Base-by-base conservation (phyloP, 78 protist genomes). In the Dictyostelium brefeldianum region DNA sequence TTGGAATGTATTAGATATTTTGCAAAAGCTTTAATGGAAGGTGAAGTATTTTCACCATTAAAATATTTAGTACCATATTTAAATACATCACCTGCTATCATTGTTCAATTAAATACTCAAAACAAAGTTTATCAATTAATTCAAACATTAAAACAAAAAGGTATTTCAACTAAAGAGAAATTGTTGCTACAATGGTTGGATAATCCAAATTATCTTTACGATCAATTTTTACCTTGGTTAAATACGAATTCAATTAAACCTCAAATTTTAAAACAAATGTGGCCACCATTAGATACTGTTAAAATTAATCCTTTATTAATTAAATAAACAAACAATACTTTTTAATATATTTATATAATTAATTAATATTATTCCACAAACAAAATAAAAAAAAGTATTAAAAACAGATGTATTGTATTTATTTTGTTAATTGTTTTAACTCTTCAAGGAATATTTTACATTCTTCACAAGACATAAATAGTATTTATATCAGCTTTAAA, bases 251-350 rank as follows among this genome's bases (percentile, higher is more conserved):
- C 82, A 27, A 78, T 78, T 17, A 71, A 71, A n/a, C 50, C 50
- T 18, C 17, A 0, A 0, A 31, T 82, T 6, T 53, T 83, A 10
- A 47, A 29, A 57, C 17, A 46, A 25, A 85, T 85, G 56, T 85
- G 92, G 92, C 92, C 92, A 22, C 92, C 92, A 41, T 56, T 85
- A 43, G 92, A 85, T 43, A 11, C 70, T 5, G 75, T 75, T 22
- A 41, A 27, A 29, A 62, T 82, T 29, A 77, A 77, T 17, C 31
- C 31, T 31, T 5, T 43, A 46, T 80, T 80, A 80, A 79, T 73
- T 18, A 73, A 73, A 73, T 73, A 73, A 46, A 67, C n/a, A n/a
- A n/a, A n/a, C n/a, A n/a, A n/a, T n/a, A n/a, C n/a, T n/a, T n/a
- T n/a, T n/a, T n/a, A n/a, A n/a, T n/a, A n/a, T n/a, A n/a, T n/a